A percentile compares a stretch with the other conserved stretches of the same genome.
These are phyloP conservation scores for Castanopsis chinensis DNA, from an alignment of 306 rosid genomes.

Conservation along the genomic window DNA sequence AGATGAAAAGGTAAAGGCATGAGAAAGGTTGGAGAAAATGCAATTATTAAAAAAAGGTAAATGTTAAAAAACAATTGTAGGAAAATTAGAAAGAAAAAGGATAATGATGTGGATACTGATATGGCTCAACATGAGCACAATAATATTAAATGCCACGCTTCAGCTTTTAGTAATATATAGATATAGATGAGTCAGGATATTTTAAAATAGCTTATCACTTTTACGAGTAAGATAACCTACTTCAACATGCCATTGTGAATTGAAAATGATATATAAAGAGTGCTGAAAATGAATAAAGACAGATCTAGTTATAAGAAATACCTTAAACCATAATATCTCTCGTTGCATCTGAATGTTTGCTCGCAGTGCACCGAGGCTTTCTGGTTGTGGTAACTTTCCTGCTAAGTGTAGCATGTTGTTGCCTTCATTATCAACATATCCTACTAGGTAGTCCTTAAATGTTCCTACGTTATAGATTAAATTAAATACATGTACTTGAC, in stretches of 20 bases:
- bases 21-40: too few species aligned
- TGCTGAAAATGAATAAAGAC: neutral
- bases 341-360: conserved; percentile 7
- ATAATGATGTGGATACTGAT: too few species aligned
- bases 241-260: too few species aligned
- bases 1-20: too few species aligned
- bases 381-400: neutral
- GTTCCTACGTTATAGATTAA: neutral
- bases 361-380: neutral
- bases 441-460: neutral
- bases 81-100: too few species aligned
- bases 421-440: neutral
- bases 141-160: too few species aligned
- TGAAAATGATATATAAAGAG: neutral
- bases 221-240: too few species aligned
- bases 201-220: too few species aligned
- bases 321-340: conserved; percentile 1
- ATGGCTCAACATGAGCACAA: too few species aligned
- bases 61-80: too few species aligned
- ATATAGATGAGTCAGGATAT: neutral
- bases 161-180: too few species aligned
- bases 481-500: neutral
- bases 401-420: conserved; percentile 20
- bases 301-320: neutral
- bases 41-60: too few species aligned